Conservation (phyloP, 768 basidiomycete species). For the Cystofilobasidium macerans region DNA sequence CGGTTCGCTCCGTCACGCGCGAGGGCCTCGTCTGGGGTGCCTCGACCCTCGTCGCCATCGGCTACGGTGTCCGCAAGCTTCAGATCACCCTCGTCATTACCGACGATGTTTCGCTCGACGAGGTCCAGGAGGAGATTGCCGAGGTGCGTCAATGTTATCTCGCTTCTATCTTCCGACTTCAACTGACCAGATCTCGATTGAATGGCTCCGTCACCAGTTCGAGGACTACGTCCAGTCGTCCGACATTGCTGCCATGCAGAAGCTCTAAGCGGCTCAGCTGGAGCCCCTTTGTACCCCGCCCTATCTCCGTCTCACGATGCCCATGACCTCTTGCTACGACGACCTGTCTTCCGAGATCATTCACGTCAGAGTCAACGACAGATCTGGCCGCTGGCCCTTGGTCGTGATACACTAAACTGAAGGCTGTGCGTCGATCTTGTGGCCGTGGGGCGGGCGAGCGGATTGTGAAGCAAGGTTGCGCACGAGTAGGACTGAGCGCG, state of each 20-base stretch:
- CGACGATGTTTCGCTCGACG: constrained; percentile 77
- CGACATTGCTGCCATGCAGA: constrained; percentile 89
- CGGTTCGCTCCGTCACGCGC: constrained; percentile 74
- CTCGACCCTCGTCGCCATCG: constrained; percentile 74
- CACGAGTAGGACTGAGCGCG: too few relatives aligned
- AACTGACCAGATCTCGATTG: not conserved
- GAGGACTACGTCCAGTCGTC: constrained; percentile 84
- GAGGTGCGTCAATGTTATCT: constrained; percentile 47
- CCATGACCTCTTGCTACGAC: too few relatives aligned
- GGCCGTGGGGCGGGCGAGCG: too few relatives aligned
- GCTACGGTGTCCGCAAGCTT: constrained; percentile 85
- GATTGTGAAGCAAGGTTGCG: too few relatives aligned
- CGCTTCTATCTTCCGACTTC: constrained; percentile 26
- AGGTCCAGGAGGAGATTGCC: constrained; percentile 78
- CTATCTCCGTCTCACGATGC: too few relatives aligned
- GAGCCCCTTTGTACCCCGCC: too few relatives aligned
- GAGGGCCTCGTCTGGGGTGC: constrained; percentile 93
- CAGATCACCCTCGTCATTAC: constrained; percentile 54
- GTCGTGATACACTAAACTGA: too few relatives aligned
- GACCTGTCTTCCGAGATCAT: too few relatives aligned
- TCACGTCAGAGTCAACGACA: too few relatives aligned
- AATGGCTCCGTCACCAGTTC: constrained; percentile 30
- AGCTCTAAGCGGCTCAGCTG: constrained; percentile 23
- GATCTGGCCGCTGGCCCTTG: too few relatives aligned
- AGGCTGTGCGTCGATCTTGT: too few relatives aligned